phyloP scores from a whole-genome alignment of 306 rosid species.

The Geum urbanum region DNA sequence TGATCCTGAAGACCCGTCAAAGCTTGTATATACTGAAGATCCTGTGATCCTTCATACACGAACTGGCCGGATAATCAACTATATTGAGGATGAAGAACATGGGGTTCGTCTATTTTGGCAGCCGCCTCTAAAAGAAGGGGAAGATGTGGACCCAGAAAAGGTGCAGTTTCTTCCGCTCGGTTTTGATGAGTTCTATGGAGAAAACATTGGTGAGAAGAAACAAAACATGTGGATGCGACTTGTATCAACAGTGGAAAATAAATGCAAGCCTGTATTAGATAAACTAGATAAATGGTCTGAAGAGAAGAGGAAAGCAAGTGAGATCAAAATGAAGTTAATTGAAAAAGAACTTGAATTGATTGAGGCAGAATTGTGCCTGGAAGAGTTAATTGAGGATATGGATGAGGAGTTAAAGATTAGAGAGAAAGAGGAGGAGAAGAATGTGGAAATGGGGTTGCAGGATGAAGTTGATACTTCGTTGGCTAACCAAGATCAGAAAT shows the following conservation, averaged over 20 bases:
- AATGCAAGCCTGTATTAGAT: slow-evolving; percentile 44
- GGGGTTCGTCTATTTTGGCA: slow-evolving; percentile 90
- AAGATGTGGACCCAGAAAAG: slow-evolving; percentile 66
- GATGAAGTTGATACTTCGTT: slow-evolving; percentile 45
- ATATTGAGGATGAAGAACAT: slow-evolving; percentile 65
- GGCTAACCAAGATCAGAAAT: slow-evolving; percentile 41
- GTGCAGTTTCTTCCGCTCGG: slow-evolving; percentile 73
- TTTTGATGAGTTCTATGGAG: slow-evolving; percentile 75
- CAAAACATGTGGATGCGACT: slow-evolving; percentile 34
- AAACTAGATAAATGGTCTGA: slow-evolving; percentile 62
- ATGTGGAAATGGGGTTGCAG: slow-evolving; percentile 46
- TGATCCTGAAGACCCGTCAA: slow-evolving; percentile 86
- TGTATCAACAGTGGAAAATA: slow-evolving; percentile 44
- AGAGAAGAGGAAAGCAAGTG: slow-evolving; percentile 53
- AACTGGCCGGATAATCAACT: slow-evolving; percentile 72
- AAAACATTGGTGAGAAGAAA: slow-evolving; percentile 15
- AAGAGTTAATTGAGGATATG: slow-evolving; percentile 68
- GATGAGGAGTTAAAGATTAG: slow-evolving; percentile 51
- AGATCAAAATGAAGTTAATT: slow-evolving; percentile 42
- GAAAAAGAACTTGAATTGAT: slow-evolving; percentile 62
- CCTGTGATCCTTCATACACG: slow-evolving; percentile 87
- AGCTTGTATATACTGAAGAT: slow-evolving; percentile 57
- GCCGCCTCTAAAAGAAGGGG: slow-evolving; percentile 61
- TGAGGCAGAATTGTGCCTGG: slow-evolving; percentile 68
- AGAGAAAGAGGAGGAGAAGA: slow-evolving; percentile 73